Percentiles rank a stretch among this genome's conserved stretches.
Conservation (phyloP, 768 basidiomycete genomes). For the Lactarius vividus region DNA sequence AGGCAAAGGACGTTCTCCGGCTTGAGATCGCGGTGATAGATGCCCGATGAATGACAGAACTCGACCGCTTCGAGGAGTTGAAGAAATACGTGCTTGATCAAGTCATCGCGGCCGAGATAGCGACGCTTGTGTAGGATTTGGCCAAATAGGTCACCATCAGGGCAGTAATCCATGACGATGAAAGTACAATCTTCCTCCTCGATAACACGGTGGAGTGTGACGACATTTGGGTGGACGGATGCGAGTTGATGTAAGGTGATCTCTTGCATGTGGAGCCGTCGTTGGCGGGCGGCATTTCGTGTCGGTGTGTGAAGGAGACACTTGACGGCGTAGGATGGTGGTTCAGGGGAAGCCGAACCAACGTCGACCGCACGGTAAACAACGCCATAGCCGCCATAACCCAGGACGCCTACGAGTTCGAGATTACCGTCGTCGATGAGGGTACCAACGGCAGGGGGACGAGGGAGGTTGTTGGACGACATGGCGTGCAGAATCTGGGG, state of each 20-base stretch:
- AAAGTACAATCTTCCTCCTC: slow-evolving; percentile 80
- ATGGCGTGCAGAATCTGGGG: slow-evolving; percentile 28
- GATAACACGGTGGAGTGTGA: slow-evolving; percentile 85
- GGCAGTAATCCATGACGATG: slow-evolving; percentile 91
- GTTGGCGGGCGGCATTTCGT: slow-evolving; percentile 53
- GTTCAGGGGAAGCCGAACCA: slow-evolving; percentile 36
- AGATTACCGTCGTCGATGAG: slow-evolving; percentile 80
- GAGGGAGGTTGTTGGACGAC: slow-evolving; percentile 36
- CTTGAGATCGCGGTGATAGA: slow-evolving; percentile 97
- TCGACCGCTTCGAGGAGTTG: slow-evolving; percentile 93
- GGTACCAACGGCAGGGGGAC: slow-evolving; percentile 60
- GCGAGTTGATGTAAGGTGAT: slow-evolving; percentile 77
- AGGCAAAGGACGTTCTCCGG: slow-evolving; percentile 94
- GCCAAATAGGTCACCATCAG: slow-evolving; percentile 87
- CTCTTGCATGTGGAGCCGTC: slow-evolving; percentile 80
- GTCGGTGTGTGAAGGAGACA: slow-evolving; percentile 64
- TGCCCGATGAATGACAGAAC: slow-evolving; percentile 86
- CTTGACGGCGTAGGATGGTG: slow-evolving; percentile 82
- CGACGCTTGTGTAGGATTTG: slow-evolving; percentile 78
- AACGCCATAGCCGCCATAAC: slow-evolving; percentile 92
- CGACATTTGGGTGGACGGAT: slow-evolving; percentile 74
- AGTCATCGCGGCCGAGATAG: slow-evolving; percentile 78
- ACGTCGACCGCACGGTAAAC: slow-evolving; percentile 85
- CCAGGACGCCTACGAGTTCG: slow-evolving; percentile 82
- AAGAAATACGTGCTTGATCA: slow-evolving; percentile 88